A percentile compares a stretch with the other conserved stretches of the same genome.
These are phyloP conservation scores for Chlamydomonas reinhardtii DNA, from an alignment of 163 green algal genomes.

Conservation along the genomic window DNA sequence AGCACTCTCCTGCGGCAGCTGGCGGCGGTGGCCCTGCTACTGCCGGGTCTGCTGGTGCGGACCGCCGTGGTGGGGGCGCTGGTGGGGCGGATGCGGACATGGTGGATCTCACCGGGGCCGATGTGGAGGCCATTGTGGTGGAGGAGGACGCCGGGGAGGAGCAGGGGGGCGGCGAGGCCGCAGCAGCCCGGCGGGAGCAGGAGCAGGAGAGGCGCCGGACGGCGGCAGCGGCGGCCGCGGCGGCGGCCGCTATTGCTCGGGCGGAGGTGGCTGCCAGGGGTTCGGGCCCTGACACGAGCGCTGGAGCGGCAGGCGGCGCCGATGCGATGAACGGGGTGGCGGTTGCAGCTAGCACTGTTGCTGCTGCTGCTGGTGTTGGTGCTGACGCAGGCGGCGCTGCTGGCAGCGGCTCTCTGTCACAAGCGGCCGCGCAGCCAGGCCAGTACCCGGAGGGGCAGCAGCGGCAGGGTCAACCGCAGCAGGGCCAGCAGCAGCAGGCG, in stretches of 20 bases:
- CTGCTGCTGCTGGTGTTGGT: neutral
- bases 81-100: neutral
- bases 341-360: too few species aligned
- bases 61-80: neutral
- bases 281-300: neutral
- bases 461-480: too few species aligned
- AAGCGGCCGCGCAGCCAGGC: too few species aligned
- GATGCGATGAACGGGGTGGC: too few species aligned
- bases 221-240: neutral
- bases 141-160: too few species aligned
- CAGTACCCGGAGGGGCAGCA: too few species aligned
- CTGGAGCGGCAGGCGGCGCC: neutral
- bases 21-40: neutral
- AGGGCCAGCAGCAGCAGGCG: too few species aligned
- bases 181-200: too few species aligned
- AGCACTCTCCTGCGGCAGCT: neutral
- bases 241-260: neutral
- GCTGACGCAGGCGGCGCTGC: neutral
- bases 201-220: neutral
- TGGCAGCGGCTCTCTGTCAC: neutral
- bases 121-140: neutral
- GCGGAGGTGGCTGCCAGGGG: neutral
- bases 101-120: neutral
- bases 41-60: too few species aligned
- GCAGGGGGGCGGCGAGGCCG: neutral